Conservation (phyloP, 306 rosid genomes). For the Glycine latifolia region DNA sequence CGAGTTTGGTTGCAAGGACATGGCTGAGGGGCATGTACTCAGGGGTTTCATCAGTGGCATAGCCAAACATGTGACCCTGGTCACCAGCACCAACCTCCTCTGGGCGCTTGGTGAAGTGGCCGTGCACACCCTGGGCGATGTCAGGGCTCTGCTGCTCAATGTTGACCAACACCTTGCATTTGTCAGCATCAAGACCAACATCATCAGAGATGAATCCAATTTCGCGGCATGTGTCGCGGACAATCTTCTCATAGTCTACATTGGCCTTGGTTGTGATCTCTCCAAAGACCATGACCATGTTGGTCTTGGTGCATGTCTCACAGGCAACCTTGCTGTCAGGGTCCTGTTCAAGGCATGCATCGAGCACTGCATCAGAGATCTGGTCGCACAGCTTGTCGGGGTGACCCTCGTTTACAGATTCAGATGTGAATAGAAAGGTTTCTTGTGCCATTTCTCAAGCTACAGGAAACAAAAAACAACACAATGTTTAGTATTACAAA, state of each 20-base stretch:
- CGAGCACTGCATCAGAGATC: conserved; percentile 99
- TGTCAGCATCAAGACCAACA: conserved; percentile 98
- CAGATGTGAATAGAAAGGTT: conserved; percentile 97
- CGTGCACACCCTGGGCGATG: conserved; percentile 99
- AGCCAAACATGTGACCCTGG: conserved; percentile 99
- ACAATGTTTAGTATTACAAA: conserved; percentile 33
- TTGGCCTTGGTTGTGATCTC: conserved; percentile 98
- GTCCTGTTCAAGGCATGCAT: conserved; percentile 97
- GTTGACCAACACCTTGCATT: conserved; percentile 98
- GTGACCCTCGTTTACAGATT: conserved; percentile 99
- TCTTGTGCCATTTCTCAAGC: conserved; percentile 84
- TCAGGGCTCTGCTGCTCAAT: conserved; percentile 99
- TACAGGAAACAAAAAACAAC: not conserved
- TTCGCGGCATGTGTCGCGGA: conserved; percentile 88
- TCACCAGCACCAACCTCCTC: conserved; percentile 99
- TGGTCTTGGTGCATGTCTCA: conserved; percentile 98
- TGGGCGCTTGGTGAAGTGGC: conserved; percentile 98
- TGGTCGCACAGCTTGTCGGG: conserved; percentile 99
- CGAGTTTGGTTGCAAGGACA: conserved; percentile 96
- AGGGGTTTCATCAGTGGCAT: conserved; percentile 99
- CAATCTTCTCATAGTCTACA: conserved; percentile 95
- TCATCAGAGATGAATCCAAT: conserved; percentile 93
- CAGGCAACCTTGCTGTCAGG: conserved; percentile 99
- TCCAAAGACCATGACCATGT: conserved; percentile 99
- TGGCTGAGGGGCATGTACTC: conserved; percentile 95